Evolutionary conservation across 1,139 yeast genomes (phyloP), one percentile per base, ranked within the genome.

Genomic region (Suhomyces bribrorum): DNA sequence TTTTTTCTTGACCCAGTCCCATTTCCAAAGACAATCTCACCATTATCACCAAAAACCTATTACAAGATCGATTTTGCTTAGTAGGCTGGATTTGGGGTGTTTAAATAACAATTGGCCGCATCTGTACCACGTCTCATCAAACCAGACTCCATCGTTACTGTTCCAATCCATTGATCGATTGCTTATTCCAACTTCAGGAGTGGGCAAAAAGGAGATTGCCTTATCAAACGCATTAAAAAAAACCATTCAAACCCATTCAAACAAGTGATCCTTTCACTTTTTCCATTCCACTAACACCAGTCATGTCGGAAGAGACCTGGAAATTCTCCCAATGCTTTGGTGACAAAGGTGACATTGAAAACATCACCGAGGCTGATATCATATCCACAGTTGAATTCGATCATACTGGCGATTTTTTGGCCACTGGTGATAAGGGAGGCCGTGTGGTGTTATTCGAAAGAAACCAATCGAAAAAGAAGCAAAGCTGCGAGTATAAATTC

Each of bases 351-450:
- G 99, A 92, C 61, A 86, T 90, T 47, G 97, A 92, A 52, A 86
- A 83, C 57, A 87, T 90, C 55, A 92, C 97, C 4, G 99, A 92
- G 62, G 97, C 97, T 7, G 99, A 94, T 63, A 90, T 94, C 57
- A 92, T 94, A 46, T 86, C 97, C 18, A 88, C 98, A 2, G 97
- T 94, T 29, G 97, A 94, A 66, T 94, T 94, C 58, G 97, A 94
- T 61, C 87, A 84, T 57, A 81, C 94, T 12, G 99, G 99, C 34
- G 88, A 92, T 61, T 94, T 84, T 57, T 72, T 94, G 45, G 99
- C 98, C 43, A 92, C 98, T 2, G 99, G 99, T 45, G 99, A 94
- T 66, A 84, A 92, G 57, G 99, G 99, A 36, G 99, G 99, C 17
- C 78, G 99, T 51, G 97, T 94, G 29, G 99, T 94, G 11, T 68